These are phyloP conservation scores for Craterostigma plantagineum DNA, from an alignment of 257 asterid genomes.

Conservation along the genomic window DNA sequence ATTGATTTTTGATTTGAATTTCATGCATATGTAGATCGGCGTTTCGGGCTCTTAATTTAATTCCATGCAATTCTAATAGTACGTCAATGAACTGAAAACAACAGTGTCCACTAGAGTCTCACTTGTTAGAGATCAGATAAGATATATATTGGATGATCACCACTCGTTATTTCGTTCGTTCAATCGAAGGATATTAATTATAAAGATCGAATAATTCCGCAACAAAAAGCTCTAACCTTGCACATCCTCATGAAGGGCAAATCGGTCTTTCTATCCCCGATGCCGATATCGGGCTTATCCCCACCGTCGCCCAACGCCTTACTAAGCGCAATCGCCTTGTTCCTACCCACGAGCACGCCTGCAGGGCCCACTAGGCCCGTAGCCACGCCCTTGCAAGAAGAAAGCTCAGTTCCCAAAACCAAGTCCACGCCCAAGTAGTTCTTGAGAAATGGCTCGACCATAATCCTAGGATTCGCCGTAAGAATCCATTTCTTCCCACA, in stretches of 20 bases:
- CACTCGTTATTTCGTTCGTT: too few relatives aligned
- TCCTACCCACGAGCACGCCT: conserved; percentile 42
- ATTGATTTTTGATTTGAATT: too few relatives aligned
- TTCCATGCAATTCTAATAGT: too few relatives aligned
- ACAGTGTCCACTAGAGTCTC: too few relatives aligned
- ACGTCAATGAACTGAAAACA: too few relatives aligned
- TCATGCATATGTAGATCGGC: too few relatives aligned
- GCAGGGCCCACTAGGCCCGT: conserved; percentile 35
- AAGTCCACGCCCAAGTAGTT: conserved; percentile 49
- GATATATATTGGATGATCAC: too few relatives aligned
- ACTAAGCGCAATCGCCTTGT: conserved; percentile 29
- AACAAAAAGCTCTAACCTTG: conserved; percentile 41
- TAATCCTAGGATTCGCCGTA: conserved; percentile 60
- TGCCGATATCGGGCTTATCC: conserved; percentile 25
- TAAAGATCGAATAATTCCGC: too few relatives aligned
- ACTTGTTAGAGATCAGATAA: too few relatives aligned
- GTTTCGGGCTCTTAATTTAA: too few relatives aligned
- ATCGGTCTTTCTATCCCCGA: conserved; percentile 52
- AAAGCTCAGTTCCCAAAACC: conserved; percentile 57
- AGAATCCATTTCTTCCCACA: conserved; percentile 42
- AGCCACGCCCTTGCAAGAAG: conserved; percentile 27
- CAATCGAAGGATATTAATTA: too few relatives aligned
- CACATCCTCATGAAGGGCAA: conserved; percentile 54
- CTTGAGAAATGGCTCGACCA: conserved; percentile 49
- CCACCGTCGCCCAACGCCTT: conserved; percentile 9